Percentiles rank a stretch among this genome's conserved stretches.
Conservation (phyloP, 306 rosid species). For the Corylus heterophylla region DNA sequence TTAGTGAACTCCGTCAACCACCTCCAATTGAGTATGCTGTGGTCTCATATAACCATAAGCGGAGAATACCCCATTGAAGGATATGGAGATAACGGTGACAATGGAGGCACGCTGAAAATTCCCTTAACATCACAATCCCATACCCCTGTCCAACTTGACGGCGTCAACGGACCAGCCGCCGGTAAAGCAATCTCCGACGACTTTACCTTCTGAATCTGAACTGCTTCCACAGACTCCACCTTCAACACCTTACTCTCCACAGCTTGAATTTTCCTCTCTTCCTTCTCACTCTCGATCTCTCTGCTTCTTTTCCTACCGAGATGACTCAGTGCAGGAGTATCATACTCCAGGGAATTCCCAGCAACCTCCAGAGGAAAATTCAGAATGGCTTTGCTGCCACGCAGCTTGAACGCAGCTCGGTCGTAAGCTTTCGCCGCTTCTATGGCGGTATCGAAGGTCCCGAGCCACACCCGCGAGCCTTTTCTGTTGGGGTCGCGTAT, state of each 20-base stretch:
- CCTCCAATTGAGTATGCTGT: background rate
- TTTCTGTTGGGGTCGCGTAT: slow-evolving; percentile 48
- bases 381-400: slow-evolving; percentile 54
- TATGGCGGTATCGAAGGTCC: slow-evolving; percentile 51
- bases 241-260: slow-evolving; percentile 22
- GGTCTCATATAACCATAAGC: slow-evolving; percentile 25
- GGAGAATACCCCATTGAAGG: slow-evolving; percentile 35
- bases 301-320: slow-evolving; percentile 32
- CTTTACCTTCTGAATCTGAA: background rate
- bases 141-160: slow-evolving; percentile 49
- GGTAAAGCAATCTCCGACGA: slow-evolving; percentile 5
- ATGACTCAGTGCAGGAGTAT: background rate
- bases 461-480: slow-evolving; percentile 60
- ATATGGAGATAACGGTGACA: slow-evolving; percentile 52
- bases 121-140: slow-evolving; percentile 52
- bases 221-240: slow-evolving; percentile 2
- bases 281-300: slow-evolving; percentile 11
- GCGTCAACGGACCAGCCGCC: slow-evolving; percentile 38
- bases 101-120: slow-evolving; percentile 51
- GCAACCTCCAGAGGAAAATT: slow-evolving; percentile 53
- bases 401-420: slow-evolving; percentile 50
- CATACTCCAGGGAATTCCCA: background rate
- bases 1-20: background rate
- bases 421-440: slow-evolving; percentile 62
- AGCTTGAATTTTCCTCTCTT: background rate